Evolutionary conservation across 2,329 filamentous ascomycete species (phyloP), one percentile per base, ranked within the genome.

Genomic region (Fusarium sp.): DNA sequence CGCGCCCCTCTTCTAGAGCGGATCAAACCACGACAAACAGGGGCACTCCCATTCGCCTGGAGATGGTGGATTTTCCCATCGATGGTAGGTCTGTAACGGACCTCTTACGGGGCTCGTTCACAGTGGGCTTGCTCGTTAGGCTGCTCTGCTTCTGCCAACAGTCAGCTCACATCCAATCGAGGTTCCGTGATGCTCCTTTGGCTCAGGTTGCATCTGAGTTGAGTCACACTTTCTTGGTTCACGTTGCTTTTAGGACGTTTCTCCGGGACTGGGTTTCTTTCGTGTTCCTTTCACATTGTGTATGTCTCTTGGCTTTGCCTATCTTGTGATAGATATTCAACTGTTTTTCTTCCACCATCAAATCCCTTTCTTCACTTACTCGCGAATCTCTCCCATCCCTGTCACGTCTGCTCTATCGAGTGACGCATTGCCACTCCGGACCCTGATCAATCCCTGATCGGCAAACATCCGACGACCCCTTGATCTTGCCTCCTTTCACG

Each of bases 11-110:
- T 53, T 53, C 40, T 11, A 51, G 57, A 62, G 62, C 62, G 53
- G 64, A 68, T 63, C 57, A 64, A 65, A 53, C 44, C 62, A 71
- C 69, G 71, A 75, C 75, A 77, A 75, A 76, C 71, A n/a, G 36
- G 44, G 58, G 31, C 46, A 38, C 42, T 60, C 44, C 31, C 33
- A 74, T 77, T 77, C 69, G 75, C 56, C 31, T n/a, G 27, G 55
- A 24, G 51, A 16, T 36, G 56, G 61, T 53, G 64, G 65, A 49
- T 57, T 56, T 35, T 57, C 20, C 31, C 31, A 46, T 51, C 17
- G 10, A 51, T 51, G 46, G 46, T n/a, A n/a, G n/a, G n/a, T 29
- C 46, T 27, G 31, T 40, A 14, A 12, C 27, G 36, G 58, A 44
- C 33, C 42, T n/a, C 27, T 60, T 33, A 35, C 36, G 22, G 40